phyloP scores from a whole-genome alignment of 2,329 filamentous ascomycete genomes.

The Knufia petricola region DNA sequence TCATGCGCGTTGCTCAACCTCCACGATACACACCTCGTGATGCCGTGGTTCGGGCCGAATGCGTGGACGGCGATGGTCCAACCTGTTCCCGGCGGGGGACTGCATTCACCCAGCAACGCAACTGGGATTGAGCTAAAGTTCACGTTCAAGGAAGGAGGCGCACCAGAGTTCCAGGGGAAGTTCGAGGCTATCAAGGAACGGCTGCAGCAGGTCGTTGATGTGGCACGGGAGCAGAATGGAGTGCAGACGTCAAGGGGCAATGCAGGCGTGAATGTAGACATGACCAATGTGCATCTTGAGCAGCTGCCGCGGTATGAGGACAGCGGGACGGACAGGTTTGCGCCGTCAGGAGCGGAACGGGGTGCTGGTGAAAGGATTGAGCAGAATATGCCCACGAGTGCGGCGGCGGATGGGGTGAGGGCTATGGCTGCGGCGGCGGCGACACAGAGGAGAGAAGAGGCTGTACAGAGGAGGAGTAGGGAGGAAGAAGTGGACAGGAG shows the following conservation, averaged over 20 bases:
- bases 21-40: conserved; percentile 73
- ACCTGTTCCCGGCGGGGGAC: conserved; percentile 73
- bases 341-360: conserved; percentile 16
- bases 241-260: conserved; percentile 17
- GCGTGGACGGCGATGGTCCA: conserved; percentile 74
- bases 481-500: conserved; percentile 11
- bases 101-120: conserved; percentile 52
- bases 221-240: conserved; percentile 53
- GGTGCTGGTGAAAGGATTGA: conserved; percentile 9
- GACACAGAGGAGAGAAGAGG: conserved; percentile 6
- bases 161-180: conserved; percentile 74
- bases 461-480: conserved; percentile 17
- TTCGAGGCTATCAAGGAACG: conserved; percentile 81
- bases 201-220: conserved; percentile 68
- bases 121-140: conserved; percentile 69
- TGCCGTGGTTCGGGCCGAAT: conserved; percentile 88
- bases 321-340: conserved; percentile 32
- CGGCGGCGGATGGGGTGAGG: conserved; percentile 14
- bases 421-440: conserved; percentile 11
- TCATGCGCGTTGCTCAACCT: conserved; percentile 79
- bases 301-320: conserved; percentile 81
- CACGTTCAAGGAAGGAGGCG: conserved; percentile 91
- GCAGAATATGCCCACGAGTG: conserved; percentile 25
- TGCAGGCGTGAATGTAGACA: conserved; percentile 41
- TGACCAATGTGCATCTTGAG: conserved; percentile 65